Conservation (phyloP, 2,329 filamentous ascomycete genomes). For the Aureobasidium uvarum region DNA sequence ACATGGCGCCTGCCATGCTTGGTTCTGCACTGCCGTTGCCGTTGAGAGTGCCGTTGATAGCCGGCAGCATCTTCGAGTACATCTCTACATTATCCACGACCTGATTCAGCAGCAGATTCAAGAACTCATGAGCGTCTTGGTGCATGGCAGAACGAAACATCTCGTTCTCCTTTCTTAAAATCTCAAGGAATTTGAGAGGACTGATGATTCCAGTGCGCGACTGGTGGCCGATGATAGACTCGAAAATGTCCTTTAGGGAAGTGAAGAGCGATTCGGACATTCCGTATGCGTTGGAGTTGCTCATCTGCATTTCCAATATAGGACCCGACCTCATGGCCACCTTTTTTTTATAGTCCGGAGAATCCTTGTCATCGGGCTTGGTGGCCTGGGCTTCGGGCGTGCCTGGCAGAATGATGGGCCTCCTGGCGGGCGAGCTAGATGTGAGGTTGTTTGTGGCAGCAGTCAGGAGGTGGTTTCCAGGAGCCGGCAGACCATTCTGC, state of each 20-base stretch:
- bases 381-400: conserved; percentile 28
- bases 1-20: conserved; percentile 27
- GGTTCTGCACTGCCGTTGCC: conserved; percentile 30
- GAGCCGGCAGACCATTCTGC: conserved; percentile 53
- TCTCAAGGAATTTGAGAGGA: conserved; percentile 88
- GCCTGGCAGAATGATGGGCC: conserved; percentile 28
- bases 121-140: conserved; percentile 96
- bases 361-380: conserved; percentile 87
- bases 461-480: conserved; percentile 37
- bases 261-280: conserved; percentile 97
- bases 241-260: conserved; percentile 92
- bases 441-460: conserved; percentile 25
- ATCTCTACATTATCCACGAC: conserved; percentile 91
- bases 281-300: conserved; percentile 75
- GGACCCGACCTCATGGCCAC: conserved; percentile 85
- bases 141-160: conserved; percentile 98
- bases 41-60: conserved; percentile 33
- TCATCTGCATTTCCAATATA: conserved; percentile 77
- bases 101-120: conserved; percentile 92
- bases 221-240: conserved; percentile 76
- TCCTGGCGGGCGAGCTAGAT: conserved; percentile 28
- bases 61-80: conserved; percentile 64
- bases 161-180: conserved; percentile 90
- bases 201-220: conserved; percentile 87
- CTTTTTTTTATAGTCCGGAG: conserved; percentile 97